These are phyloP conservation scores for Dothideomycetes sp. DNA, from an alignment of 2,329 filamentous ascomycete genomes.

Conservation along the genomic window DNA sequence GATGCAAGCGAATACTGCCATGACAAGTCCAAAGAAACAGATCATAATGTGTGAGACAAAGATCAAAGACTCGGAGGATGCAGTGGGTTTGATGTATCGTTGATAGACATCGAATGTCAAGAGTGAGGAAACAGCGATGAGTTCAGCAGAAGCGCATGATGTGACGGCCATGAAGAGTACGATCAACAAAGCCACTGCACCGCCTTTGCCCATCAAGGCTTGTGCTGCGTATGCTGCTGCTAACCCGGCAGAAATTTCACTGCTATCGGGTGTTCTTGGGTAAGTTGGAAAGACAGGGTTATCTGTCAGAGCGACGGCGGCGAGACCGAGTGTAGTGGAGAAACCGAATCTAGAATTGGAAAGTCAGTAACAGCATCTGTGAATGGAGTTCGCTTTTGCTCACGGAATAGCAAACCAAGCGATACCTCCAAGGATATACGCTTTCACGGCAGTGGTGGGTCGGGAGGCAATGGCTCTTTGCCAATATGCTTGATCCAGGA, in stretches of 20 bases:
- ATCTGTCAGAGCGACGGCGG: slow-evolving; percentile 36
- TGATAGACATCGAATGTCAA: slow-evolving; percentile 35
- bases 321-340: slow-evolving; percentile 38
- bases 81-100: slow-evolving; percentile 31
- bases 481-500: slow-evolving; percentile 37
- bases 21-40: slow-evolving; percentile 31
- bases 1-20: slow-evolving; percentile 26
- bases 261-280: slow-evolving; percentile 18
- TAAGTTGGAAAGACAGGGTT: slow-evolving; percentile 36
- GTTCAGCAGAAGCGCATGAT: slow-evolving; percentile 26
- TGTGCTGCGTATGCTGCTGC: slow-evolving; percentile 19
- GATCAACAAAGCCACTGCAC: slow-evolving; percentile 19
- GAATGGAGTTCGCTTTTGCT: too few relatives aligned
- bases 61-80: slow-evolving; percentile 29
- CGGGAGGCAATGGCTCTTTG: slow-evolving; percentile 36
- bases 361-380: too few relatives aligned
- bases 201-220: slow-evolving; percentile 20
- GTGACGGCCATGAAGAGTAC: slow-evolving; percentile 25
- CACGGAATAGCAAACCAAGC: slow-evolving; percentile 42
- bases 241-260: slow-evolving; percentile 21
- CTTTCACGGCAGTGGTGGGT: slow-evolving; percentile 31
- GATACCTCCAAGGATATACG: slow-evolving; percentile 34
- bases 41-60: slow-evolving; percentile 33
- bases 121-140: slow-evolving; percentile 33
- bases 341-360: too few relatives aligned